Evolutionary conservation across 306 rosid genomes (phyloP).

Genomic region (Myrica gale): DNA sequence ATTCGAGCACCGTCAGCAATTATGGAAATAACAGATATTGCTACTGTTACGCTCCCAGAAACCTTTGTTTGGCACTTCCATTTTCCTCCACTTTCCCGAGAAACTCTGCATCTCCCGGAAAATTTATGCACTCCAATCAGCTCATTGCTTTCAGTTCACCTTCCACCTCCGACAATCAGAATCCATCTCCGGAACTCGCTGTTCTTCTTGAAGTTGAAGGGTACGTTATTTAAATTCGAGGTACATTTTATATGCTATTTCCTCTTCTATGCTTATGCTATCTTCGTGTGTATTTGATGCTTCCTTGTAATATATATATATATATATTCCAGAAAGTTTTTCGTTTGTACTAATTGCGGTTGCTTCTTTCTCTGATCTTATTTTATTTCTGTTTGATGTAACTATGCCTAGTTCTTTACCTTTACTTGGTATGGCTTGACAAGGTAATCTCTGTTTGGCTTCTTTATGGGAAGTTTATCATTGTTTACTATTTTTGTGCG

Average conservation of each 20-base stretch:
- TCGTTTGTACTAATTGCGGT: too few relatives aligned
- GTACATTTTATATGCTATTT: not conserved
- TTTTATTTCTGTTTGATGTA: too few relatives aligned
- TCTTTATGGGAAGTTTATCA: not conserved
- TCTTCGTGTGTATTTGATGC: not conserved
- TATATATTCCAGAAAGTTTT: too few relatives aligned
- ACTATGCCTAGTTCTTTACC: too few relatives aligned
- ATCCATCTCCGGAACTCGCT: constrained; percentile 53
- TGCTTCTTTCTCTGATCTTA: too few relatives aligned
- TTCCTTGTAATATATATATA: not conserved
- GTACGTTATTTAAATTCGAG: constrained; percentile 27
- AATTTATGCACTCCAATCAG: constrained; percentile 36
- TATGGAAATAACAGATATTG: not conserved
- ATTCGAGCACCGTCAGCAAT: not conserved
- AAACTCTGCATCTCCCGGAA: constrained; percentile 32
- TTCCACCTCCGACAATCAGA: constrained; percentile 27
- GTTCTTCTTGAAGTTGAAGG: constrained; percentile 92
- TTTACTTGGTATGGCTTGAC: too few relatives aligned
- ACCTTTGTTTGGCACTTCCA: not conserved
- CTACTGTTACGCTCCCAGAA: not conserved
- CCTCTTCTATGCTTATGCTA: not conserved
- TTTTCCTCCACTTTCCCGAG: constrained; percentile 27
- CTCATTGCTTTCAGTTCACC: constrained; percentile 40
- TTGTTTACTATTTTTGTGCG: not conserved
- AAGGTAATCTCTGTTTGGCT: too few relatives aligned